Base-by-base conservation (phyloP, 495 filamentous ascomycete species). In the Pyronema omphalodes region DNA sequence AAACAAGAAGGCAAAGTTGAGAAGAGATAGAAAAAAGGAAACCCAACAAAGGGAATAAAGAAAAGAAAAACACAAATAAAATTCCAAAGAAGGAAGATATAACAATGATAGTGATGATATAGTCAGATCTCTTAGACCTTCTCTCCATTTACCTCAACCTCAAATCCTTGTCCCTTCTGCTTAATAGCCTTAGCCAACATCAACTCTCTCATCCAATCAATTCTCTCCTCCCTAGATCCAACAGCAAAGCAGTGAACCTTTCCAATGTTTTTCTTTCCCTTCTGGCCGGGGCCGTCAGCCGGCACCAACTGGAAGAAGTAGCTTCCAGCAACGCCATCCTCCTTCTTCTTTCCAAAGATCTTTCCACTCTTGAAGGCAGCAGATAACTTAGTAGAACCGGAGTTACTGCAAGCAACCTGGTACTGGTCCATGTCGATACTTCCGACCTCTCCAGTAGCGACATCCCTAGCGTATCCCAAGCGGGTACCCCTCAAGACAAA, bases 161-260 rank as follows among this genome's bases (percentile, higher is more conserved):
- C 79, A 47, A 76, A 93, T 7, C 88, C 88, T 57, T 83, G 79
- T 12, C 81, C 79, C 70, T 86, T 86, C 63, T 84, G 82, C 70
- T 77, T 81, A 54, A 87, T 69, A 17, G 89, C 88, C 66, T 88
- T 94, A 4, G 89, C 88, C 18, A 98, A 78, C 91, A 98, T 95
- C 49, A 98, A 68, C 74, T 95, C 88, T 2, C 91, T 71, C 91
- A 95, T 94, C 91, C 91, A 98, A 58, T 94, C 89, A 55, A 95
- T 94, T 34, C 91, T 75, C 66, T 94, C 84, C 55, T 96, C 86
- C 0, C 86, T 74, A 52, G 73, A 76, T 66, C 82, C 82, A 53
- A 95, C 89, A 0, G 89, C 84, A 60, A 98, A 96, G 62, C 94
- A 85, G 61, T 98, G 89, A n/a, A 79, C 77, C 75, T 94, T 95